Conservation (phyloP, 768 basidiomycete species). For the Chalciporus sphaerocephalus region DNA sequence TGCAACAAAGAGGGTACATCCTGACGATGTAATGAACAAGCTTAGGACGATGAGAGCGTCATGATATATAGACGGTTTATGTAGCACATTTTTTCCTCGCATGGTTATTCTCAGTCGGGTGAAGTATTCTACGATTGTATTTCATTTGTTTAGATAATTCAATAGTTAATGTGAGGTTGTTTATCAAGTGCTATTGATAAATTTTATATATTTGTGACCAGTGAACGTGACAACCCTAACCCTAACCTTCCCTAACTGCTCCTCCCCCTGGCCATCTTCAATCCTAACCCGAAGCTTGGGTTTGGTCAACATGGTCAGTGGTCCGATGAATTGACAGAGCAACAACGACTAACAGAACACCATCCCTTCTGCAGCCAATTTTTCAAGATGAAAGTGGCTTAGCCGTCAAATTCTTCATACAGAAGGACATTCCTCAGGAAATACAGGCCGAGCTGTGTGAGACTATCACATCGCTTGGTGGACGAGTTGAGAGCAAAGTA, state of each 20-base stretch:
- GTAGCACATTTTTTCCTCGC: background rate
- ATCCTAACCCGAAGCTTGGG: slow-evolving; percentile 34
- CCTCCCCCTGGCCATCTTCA: slow-evolving; percentile 11
- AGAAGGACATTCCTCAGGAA: slow-evolving; percentile 68
- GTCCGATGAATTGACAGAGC: background rate
- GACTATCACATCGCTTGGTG: slow-evolving; percentile 68
- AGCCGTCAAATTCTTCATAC: slow-evolving; percentile 79
- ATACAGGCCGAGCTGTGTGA: slow-evolving; percentile 70
- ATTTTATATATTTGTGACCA: slow-evolving; percentile 13
- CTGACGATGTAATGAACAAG: slow-evolving; percentile 41
- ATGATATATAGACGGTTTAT: background rate
- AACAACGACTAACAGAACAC: background rate
- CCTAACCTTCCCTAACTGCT: slow-evolving; percentile 9
- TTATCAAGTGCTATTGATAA: too few relatives aligned
- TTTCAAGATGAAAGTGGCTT: slow-evolving; percentile 67
- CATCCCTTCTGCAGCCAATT: slow-evolving; percentile 46
- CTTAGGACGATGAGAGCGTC: slow-evolving; percentile 41
- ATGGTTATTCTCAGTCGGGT: background rate
- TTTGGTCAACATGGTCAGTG: slow-evolving; percentile 26
- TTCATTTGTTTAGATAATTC: background rate
- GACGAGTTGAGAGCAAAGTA: slow-evolving; percentile 73
- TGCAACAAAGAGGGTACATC: slow-evolving; percentile 33
- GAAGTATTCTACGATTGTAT: background rate
- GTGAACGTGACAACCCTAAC: slow-evolving; percentile 7
- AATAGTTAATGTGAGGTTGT: too few relatives aligned